A percentile compares a stretch with the other conserved stretches of the same genome.
Evolutionary conservation across 805 yeast genomes (phyloP).

Genomic region (Wickerhamiella slavikovae): DNA sequence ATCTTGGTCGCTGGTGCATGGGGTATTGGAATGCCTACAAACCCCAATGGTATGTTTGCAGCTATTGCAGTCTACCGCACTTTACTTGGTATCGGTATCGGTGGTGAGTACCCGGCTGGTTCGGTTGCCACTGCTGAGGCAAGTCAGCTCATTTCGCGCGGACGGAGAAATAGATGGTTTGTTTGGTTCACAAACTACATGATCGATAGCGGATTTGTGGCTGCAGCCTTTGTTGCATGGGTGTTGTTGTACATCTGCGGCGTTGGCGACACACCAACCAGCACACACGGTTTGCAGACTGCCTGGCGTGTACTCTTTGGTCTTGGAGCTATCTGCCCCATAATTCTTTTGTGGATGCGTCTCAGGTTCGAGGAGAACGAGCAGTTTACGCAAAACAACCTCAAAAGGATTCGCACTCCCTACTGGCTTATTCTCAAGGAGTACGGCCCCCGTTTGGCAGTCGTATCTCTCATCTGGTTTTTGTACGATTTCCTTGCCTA

Average conservation of each 20-base stretch:
- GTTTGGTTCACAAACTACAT: conserved; percentile 72
- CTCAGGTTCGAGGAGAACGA: conserved; percentile 54
- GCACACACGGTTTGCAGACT: conserved; percentile 41
- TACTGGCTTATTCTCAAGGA: conserved; percentile 48
- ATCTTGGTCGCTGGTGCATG: conserved; percentile 69
- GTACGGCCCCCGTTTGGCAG: conserved; percentile 60
- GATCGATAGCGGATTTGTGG: conserved; percentile 77
- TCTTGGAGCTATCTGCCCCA: conserved; percentile 75
- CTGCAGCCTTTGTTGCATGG: conserved; percentile 68
- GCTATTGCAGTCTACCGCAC: conserved; percentile 72
- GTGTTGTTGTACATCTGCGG: conserved; percentile 70
- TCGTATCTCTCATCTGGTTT: conserved; percentile 73
- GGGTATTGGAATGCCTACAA: conserved; percentile 41
- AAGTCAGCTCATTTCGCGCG: conserved; percentile 54
- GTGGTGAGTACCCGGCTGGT: conserved; percentile 89
- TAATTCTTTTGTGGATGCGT: conserved; percentile 58
- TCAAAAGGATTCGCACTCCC: conserved; percentile 42
- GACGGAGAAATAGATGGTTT: conserved; percentile 74
- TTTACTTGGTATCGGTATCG: conserved; percentile 78
- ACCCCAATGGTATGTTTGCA: conserved; percentile 57
- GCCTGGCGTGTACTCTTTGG: conserved; percentile 90
- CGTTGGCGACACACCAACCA: conserved; percentile 9
- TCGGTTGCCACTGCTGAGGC: conserved; percentile 90
- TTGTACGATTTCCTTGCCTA: conserved; percentile 74
- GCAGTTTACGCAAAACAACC: conserved; percentile 46